Evolutionary conservation across 108 stramenopile species (phyloP), one percentile per base, ranked within the genome.

Genomic region (Stephanodiscus triporus): DNA sequence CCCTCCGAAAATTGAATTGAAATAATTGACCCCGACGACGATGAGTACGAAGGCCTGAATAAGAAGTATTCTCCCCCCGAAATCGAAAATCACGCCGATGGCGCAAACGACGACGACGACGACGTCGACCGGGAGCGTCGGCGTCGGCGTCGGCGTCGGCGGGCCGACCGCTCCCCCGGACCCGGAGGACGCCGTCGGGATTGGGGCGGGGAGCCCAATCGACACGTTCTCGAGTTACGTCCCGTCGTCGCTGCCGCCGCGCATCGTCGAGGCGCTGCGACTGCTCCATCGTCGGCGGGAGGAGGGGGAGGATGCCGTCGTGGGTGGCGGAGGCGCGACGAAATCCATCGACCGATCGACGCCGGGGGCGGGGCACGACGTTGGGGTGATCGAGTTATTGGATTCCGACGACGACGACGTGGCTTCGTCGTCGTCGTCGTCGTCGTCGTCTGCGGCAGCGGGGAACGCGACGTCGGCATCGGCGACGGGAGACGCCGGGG

Each of bases 181-280:
- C 48, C 56, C 84, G 32, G 82, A 83, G 58, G 82, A 83, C 61
- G 74, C 73, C 13, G 48, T 47, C 16, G 23, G 72, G 22, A 68
- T 77, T n/a, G 79, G 61, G 22, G 8, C 40, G 40, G 85, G 85
- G 10, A 42, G 71, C 27, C 71, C 83, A 42, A 86, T 86, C 27
- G 82, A 72, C 27, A 84, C 79, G 20, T 84, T 81, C 72, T 54
- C 53, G 43, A 64, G 62, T 4, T 84, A 80, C 54, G 19, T 64
- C 26, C 82, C 82, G 1, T 69, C 75, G 13, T 70, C 82, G 13
- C 43, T 85, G 50, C 82, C 85, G 34, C 50, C 20, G 0, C 32
- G 37, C 17, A 55, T 83, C n/a, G 47, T 77, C 8, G 34, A 61
- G 51, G 30, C 47, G 34, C 48, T 49, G 2, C 48, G 16, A 49